Percentiles rank a stretch among this genome's conserved stretches.
Evolutionary conservation across 768 basidiomycete genomes (phyloP).

Genomic region (Trametes elegans): DNA sequence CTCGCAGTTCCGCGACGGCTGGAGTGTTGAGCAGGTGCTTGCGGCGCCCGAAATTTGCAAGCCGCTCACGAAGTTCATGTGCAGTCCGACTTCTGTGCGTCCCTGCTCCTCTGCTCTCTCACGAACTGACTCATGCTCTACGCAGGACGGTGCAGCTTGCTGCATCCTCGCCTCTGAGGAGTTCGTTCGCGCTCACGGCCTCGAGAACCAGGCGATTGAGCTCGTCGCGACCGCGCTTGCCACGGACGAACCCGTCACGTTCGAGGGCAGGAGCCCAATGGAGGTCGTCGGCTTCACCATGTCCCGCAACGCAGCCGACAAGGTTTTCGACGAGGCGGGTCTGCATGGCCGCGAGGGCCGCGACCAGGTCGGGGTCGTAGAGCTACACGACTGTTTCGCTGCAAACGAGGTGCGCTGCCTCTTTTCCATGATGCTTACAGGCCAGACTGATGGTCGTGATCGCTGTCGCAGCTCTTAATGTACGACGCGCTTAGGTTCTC

Average conservation of each 20-base stretch:
- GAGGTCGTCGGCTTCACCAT: conserved; percentile 81
- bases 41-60: conserved; percentile 66
- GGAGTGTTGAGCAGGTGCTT: conserved; percentile 70
- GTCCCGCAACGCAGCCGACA: conserved; percentile 65
- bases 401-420: conserved; percentile 61
- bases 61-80: conserved; percentile 81
- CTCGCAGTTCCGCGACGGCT: conserved; percentile 79
- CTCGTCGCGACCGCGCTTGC: conserved; percentile 63
- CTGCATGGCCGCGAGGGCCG: conserved; percentile 60
- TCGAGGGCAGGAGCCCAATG: conserved; percentile 70
- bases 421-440: not conserved
- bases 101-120: too few relatives aligned
- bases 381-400: conserved; percentile 86
- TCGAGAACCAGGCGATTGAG: conserved; percentile 88
- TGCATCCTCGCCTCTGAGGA: conserved; percentile 77
- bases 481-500: conserved; percentile 82
- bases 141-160: conserved; percentile 71
- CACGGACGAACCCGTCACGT: conserved; percentile 66
- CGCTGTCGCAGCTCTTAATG: conserved; percentile 57
- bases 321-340: conserved; percentile 70
- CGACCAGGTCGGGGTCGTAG: conserved; percentile 78
- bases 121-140: too few relatives aligned
- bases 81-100: conserved; percentile 75
- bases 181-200: conserved; percentile 66
- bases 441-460: not conserved